Base-by-base conservation (phyloP, 805 yeast genomes). In the Hanseniaspora lindneri region DNA sequence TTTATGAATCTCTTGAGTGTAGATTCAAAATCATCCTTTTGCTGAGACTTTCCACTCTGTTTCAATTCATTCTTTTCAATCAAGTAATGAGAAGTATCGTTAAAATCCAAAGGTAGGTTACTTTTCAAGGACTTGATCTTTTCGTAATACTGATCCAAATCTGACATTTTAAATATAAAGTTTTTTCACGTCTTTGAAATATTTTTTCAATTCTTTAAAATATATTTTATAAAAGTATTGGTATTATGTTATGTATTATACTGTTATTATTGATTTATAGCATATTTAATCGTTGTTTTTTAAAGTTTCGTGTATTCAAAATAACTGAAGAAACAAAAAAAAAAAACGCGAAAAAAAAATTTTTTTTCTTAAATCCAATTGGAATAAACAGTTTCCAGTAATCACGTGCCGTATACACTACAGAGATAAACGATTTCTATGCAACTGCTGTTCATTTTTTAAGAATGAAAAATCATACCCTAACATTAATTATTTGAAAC, bases 1-100 rank as follows among this genome's bases (percentile, higher is more conserved):
- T 82, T 79, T 54, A 74, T 74, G 66, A 80, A 82, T 55, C 88
- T 66, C 56, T 77, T 74, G 8, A 79, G 75, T 0, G 86, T 80
- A 35, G 73, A 33, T 23, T 43, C 21, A 17, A 37, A 32, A 20
- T 49, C 43, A 3, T 42, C 29, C n/a, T 32, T n/a, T 21, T 78
- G 44, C 72, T 72, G 2, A 74, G 69, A 57, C 78, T 73, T 58
- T 79, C 47, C 42, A 20, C 47, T 74, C 32, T 61, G 61, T 13
- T 54, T 52, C 30, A 54, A 42, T 6, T 53, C 54, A 8, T 54
- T 50, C 41, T 58, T 58, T 32, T 54, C 54, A 32, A 62, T 33
- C 29, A 64, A 53, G 49, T 63, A 64, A 44, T 57, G 60, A 37
- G 55, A 60, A 24, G 37, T 30, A 34, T 55, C 58, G 2, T 56